Percentiles rank a stretch among this genome's conserved stretches.
Conservation (phyloP, 805 yeast genomes). For the Candida andamanensis region DNA sequence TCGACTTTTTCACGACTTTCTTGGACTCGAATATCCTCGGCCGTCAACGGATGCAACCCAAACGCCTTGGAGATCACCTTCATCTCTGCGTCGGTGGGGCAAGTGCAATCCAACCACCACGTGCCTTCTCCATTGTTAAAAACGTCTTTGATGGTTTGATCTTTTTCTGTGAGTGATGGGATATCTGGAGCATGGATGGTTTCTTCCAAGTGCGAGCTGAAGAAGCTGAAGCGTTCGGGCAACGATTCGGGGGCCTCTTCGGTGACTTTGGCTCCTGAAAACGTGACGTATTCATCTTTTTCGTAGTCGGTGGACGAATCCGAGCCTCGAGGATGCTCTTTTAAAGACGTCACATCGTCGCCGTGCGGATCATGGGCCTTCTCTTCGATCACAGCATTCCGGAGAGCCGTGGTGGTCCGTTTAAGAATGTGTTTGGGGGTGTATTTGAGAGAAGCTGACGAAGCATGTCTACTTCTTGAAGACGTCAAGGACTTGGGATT, state of each 20-base stretch:
- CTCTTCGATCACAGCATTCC: too few relatives aligned
- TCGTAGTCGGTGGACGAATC: neutral
- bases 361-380: neutral
- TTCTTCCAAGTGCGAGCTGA: conserved; percentile 75
- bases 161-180: conserved; percentile 66
- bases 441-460: conserved; percentile 53
- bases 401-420: conserved; percentile 5
- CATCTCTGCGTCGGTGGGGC: conserved; percentile 96
- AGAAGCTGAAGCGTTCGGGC: conserved; percentile 82
- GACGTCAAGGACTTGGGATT: conserved; percentile 3
- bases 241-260: conserved; percentile 9
- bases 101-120: conserved; percentile 95
- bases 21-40: conserved; percentile 94
- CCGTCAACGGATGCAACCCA: conserved; percentile 95
- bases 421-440: conserved; percentile 45
- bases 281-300: neutral
- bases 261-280: conserved; percentile 9
- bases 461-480: conserved; percentile 7
- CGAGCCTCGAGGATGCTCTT: neutral
- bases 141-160: conserved; percentile 59
- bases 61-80: conserved; percentile 86
- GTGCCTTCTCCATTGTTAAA: conserved; percentile 70
- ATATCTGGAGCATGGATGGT: conserved; percentile 88
- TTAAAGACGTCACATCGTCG: neutral
- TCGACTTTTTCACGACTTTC: conserved; percentile 98